Percentiles rank a stretch among this genome's conserved stretches.
Evolutionary conservation across 164 flowering plant species (phyloP).

Genomic region (Magnolia officinalis): DNA sequence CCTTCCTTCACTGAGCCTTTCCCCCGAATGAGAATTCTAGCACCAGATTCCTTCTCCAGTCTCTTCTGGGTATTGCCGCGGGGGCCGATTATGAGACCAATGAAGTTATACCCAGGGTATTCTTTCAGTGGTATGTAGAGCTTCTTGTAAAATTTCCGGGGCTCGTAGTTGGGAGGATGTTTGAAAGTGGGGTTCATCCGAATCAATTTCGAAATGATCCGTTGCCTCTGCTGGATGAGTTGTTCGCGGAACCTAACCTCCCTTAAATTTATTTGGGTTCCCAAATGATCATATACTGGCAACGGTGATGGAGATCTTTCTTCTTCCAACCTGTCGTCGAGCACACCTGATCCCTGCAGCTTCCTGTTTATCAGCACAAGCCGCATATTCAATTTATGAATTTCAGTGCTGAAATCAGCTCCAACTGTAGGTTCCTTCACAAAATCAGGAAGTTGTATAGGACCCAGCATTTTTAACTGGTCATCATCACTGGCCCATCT

Average conservation of each 20-base stretch:
- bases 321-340: constrained; percentile 19
- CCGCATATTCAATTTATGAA: constrained; percentile 15
- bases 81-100: constrained; percentile 47
- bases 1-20: constrained; percentile 23
- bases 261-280: constrained; percentile 26
- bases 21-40: constrained; percentile 38
- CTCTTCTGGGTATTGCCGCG: constrained; percentile 38
- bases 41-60: constrained; percentile 50
- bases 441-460: constrained; percentile 38
- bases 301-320: constrained; percentile 28
- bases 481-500: constrained; percentile 28
- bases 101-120: constrained; percentile 46
- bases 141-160: constrained; percentile 32
- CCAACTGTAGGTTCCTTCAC: constrained; percentile 5
- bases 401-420: constrained; percentile 19
- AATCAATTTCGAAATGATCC: constrained; percentile 29
- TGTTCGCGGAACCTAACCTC: constrained; percentile 17
- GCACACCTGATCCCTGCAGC: constrained; percentile 17
- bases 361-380: constrained; percentile 26
- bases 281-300: constrained; percentile 17
- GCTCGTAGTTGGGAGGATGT: constrained; percentile 24
- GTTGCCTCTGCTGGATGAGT: constrained; percentile 28
- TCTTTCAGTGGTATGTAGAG: constrained; percentile 45
- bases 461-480: constrained; percentile 36
- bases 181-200: constrained; percentile 34